Percentiles rank a stretch among this genome's conserved stretches.
These are phyloP conservation scores for Colletotrichum gloeosporioides DNA, from an alignment of 2,329 filamentous ascomycete genomes.

Conservation along the genomic window DNA sequence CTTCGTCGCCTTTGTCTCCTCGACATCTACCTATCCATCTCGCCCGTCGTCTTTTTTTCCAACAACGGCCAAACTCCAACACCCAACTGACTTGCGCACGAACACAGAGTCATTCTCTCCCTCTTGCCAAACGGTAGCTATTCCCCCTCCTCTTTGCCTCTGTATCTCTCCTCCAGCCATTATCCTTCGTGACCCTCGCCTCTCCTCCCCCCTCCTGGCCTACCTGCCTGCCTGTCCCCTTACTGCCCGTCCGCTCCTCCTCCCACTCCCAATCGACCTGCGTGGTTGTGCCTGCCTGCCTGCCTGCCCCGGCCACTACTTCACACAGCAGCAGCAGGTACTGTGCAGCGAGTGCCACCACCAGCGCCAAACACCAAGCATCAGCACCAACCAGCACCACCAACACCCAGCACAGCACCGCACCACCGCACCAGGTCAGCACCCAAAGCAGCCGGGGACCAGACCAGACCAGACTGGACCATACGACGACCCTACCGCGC, in stretches of 20 bases:
- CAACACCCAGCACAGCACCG: background rate
- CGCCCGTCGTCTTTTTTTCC: background rate
- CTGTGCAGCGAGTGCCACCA: background rate
- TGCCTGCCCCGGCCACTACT: background rate
- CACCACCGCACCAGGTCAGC: background rate
- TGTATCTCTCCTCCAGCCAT: background rate
- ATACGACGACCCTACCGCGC: slow-evolving; percentile 13
- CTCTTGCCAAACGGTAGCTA: background rate
- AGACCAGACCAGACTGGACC: background rate
- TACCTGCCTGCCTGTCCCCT: background rate
- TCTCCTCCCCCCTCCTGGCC: background rate
- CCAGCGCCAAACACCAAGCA: background rate
- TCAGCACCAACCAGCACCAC: background rate
- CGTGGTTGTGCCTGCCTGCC: background rate
- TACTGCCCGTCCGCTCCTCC: background rate
- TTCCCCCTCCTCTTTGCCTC: background rate
- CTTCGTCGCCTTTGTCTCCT: background rate
- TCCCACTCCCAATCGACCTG: background rate
- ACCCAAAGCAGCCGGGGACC: background rate
- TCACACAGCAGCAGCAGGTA: background rate
- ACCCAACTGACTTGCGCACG: background rate
- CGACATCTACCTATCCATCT: background rate
- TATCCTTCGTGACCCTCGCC: background rate
- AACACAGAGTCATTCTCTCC: background rate
- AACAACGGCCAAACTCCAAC: background rate